Evolutionary conservation across 2,329 filamentous ascomycete genomes (phyloP), one percentile per base, ranked within the genome.

Genomic region (Penicillium italicum): DNA sequence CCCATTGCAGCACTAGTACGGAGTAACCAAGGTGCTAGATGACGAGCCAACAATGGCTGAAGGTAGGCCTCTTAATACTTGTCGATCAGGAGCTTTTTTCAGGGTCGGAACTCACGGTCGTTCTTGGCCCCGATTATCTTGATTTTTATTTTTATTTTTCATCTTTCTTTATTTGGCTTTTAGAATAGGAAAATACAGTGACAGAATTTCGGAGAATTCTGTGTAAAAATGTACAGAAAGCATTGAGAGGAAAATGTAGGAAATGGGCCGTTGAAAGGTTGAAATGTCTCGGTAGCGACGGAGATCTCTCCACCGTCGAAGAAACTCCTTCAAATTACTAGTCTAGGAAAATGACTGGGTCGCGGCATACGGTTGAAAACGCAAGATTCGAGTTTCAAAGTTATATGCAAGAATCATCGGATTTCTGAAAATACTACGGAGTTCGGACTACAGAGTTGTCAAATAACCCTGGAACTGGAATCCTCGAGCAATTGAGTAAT

Each of bases 321-420:
- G 55, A 60, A 59, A 53, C 30, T 38, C 43, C 50, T 61, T 61
- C 58, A 57, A 61, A 62, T 58, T 62, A 58, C 59, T 60, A 44
- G 55, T 46, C 46, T 50, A 53, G 38, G 53, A 65, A 63, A 66
- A 66, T 65, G 63, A 66, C 63, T 65, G 63, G 63, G 61, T 66
- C 63, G 61, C 63, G 63, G 53, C 56, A 49, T 54, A 56, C 57
- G 36, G 61, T 55, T 47, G 49, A 56, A 54, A 59, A 60, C 59
- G 48, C 55, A 53, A 62, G 43, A 59, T 50, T 36, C 26, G 47
- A 45, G 52, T 56, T 55, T 55, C 53, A 45, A 53, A 53, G 44
- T 50, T 50, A 49, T 34, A 51, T 44, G 38, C 41, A 16, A 38
- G 36, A 53, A 16, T 34, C 37, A 42, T 53, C 26, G 34, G 16